Percentiles rank a stretch among this genome's conserved stretches.
Conservation (phyloP, 164 flowering plant genomes). For the Echeveria elegans region DNA sequence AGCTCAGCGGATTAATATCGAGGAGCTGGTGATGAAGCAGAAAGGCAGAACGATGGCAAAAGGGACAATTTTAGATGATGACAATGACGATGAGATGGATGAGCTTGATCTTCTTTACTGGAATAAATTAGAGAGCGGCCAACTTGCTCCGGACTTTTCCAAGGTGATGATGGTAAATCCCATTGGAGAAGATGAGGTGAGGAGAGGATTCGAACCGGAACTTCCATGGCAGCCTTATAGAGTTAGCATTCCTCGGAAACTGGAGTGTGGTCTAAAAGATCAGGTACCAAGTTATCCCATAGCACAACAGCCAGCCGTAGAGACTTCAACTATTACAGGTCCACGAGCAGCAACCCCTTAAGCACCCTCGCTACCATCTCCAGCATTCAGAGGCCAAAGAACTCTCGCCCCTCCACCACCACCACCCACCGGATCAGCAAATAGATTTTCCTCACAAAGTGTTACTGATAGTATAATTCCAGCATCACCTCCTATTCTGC, state of each 20-base stretch:
- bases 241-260: not conserved
- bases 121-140: slow-evolving; percentile 36
- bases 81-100: slow-evolving; percentile 15
- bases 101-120: slow-evolving; percentile 64
- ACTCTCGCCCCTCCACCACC: not conserved
- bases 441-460: not conserved
- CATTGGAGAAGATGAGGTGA: slow-evolving; percentile 19
- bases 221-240: not conserved
- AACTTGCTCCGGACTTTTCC: slow-evolving; percentile 14
- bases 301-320: not conserved
- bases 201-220: not conserved
- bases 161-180: slow-evolving; percentile 20
- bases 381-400: not conserved
- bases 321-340: not conserved
- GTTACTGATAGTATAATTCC: not conserved
- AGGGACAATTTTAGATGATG: slow-evolving; percentile 64
- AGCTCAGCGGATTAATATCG: slow-evolving; percentile 8
- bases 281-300: not conserved
- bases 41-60: slow-evolving; percentile 31
- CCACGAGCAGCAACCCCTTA: not conserved
- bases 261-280: not conserved
- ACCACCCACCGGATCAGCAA: not conserved
- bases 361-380: not conserved
- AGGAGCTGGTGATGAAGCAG: slow-evolving; percentile 15
- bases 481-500: not conserved